Base-by-base conservation (phyloP, 345 rosid genomes). In the Triadica sebifera region DNA sequence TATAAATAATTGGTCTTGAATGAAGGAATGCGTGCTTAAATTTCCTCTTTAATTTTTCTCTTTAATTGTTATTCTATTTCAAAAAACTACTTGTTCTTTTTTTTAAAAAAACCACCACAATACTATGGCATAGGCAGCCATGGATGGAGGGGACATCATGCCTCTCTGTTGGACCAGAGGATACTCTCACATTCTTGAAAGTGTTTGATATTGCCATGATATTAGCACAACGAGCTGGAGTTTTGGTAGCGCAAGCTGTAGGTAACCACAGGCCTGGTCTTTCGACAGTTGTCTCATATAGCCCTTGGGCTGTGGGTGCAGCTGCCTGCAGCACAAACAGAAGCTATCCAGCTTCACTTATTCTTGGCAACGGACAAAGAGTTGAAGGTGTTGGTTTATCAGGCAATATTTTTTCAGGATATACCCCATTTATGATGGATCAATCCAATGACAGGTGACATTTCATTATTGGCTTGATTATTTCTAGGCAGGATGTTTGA, bases 161-260 rank as follows among this genome's bases (percentile, higher is more conserved):
- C 0, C 82, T 94, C 7, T 88, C 97, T 0, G 75, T 88, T 2
- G 98, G 95, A 79, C 97, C 93, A n/a, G 88, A 86, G n/a, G 92
- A 78, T 51, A 84, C 79, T 2, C 83, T 83, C 4, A 88, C 97
- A 1, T 81, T 92, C 69, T 83, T 88, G 34, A 81, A 92, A 22
- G 80, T 84, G 45, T 94, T 87, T 19, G 97, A 94, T 70, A 53
- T 88, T 0, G 77, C 75, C 69, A 79, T 92, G 89, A 66, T 90
- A 75, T 85, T 66, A 34, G 92, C 97, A 41, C 78, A 86, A 77
- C 78, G 88, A 69, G 97, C 97, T 0, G 97, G 97, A 3, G 85
- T 92, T 16, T 84, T 88, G n/a, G 97, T 89, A 67, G 97, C 81
- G 34, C 97, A 94, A 80, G 98, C 97, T 16, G 95, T 82, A 8